Evolutionary conservation across 345 rosid species (phyloP), one percentile per base, ranked within the genome.

Genomic region (Bruguiera parviflora): DNA sequence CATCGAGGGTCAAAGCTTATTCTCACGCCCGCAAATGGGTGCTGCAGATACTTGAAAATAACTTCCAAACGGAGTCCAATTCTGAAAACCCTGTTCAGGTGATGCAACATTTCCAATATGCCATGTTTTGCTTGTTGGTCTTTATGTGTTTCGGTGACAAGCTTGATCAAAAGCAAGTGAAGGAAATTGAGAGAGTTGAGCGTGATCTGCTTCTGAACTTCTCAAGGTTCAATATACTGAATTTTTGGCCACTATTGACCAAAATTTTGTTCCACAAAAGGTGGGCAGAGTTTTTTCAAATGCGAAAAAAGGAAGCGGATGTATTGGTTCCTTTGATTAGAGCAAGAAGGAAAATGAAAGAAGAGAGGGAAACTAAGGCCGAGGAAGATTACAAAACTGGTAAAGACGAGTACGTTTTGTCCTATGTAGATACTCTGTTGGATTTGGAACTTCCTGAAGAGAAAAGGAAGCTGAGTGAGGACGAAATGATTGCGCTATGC

Each of bases 131-230:
- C 32, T 3, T 74, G 35, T 35, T 74, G 24, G 68, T 57, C 3
- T 56, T 53, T 18, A 68, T 68, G 78, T 74, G 78, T 29, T 68
- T 74, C 2, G 73, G 78, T 0, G 78, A 74, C 43, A 74, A 35
- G n/a, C 55, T 74, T 1, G 69, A 63, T 35, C 59, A 68, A 37
- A 63, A 47, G 21, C 59, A 68, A 32, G 63, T 74, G 31, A 9
- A 47, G 22, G 62, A 68, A 59, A 57, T 74, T 1, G 39, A 62
- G 69, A 37, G 61, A 25, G 73, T 68, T 2, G 56, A 68, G 70
- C 73, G 69, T 2, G 10, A 37, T 5, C 0, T 33, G 31, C 5
- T 68, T 32, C 0, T 74, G 52, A 39, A 10, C 27, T 0, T 4
- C 4, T 8, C 43, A 0, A 62, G 53, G 58, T 68, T 68, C 31